A percentile compares a stretch with the other conserved stretches of the same genome.
These are phyloP conservation scores for Papiliotrema laurentii DNA, from an alignment of 1,284 basidiomycete genomes.

Conservation along the genomic window DNA sequence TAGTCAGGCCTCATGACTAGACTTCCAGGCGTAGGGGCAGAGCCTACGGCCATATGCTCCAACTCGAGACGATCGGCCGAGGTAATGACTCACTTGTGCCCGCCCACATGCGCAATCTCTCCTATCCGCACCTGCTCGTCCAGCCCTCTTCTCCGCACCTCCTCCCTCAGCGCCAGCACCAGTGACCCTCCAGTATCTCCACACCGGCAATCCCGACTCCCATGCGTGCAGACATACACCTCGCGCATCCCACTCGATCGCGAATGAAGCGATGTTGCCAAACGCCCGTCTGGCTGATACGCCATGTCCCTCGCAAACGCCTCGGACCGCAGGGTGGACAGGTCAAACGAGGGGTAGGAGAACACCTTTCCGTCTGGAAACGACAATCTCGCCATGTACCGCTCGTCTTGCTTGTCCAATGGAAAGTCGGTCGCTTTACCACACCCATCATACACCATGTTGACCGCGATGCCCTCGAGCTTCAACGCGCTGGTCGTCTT, in stretches of 20 bases:
- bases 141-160: slow-evolving; percentile 33
- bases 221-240: slow-evolving; percentile 70
- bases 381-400: slow-evolving; percentile 30
- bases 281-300: slow-evolving; percentile 9
- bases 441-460: slow-evolving; percentile 34
- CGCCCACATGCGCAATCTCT: slow-evolving; percentile 74
- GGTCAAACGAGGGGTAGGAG: slow-evolving; percentile 14
- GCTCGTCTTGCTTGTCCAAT: slow-evolving; percentile 10
- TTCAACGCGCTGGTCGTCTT: slow-evolving; percentile 16
- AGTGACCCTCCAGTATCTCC: slow-evolving; percentile 58
- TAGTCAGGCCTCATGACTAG: no score
- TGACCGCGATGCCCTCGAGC: slow-evolving; percentile 23
- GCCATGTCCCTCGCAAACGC: slow-evolving; percentile 11
- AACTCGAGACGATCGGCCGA: not conserved
- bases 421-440: slow-evolving; percentile 5
- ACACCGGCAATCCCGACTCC: slow-evolving; percentile 66
- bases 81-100: slow-evolving; percentile 62
- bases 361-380: slow-evolving; percentile 30
- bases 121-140: slow-evolving; percentile 50
- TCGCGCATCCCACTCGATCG: slow-evolving; percentile 8
- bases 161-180: slow-evolving; percentile 41
- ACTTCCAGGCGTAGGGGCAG: no score
- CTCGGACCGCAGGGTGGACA: slow-evolving; percentile 11
- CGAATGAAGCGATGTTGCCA: not conserved
- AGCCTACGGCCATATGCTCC: not conserved